A percentile compares a stretch with the other conserved stretches of the same genome.
phyloP scores from a whole-genome alignment of 1,284 basidiomycete genomes.

The Anthracocystis panici-leucophaei region DNA sequence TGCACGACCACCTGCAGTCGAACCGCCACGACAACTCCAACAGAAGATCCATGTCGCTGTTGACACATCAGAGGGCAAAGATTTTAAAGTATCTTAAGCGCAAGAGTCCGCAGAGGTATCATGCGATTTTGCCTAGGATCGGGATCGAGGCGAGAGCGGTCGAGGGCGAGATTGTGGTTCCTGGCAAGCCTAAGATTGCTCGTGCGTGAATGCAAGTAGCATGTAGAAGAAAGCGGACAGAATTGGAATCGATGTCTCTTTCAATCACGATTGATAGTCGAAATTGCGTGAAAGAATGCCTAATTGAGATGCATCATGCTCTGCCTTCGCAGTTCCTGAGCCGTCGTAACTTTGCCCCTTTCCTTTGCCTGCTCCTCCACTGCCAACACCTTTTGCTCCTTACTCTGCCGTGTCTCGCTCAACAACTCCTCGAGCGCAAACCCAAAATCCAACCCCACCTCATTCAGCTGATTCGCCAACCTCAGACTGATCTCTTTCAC shows the following conservation, averaged over 20 bases:
- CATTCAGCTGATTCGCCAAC: conserved; percentile 33
- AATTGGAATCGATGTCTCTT: too few relatives aligned
- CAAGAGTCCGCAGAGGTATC: conserved; percentile 79
- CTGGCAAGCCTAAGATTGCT: conserved; percentile 61
- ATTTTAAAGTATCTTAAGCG: conserved; percentile 84
- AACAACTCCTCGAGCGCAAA: conserved; percentile 32
- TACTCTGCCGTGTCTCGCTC: not conserved
- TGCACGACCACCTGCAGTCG: conserved; percentile 79
- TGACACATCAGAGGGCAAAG: conserved; percentile 86
- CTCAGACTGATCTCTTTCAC: conserved; percentile 61
- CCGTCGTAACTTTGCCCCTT: conserved; percentile 10
- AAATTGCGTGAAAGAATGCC: too few relatives aligned
- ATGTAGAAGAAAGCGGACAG: too few relatives aligned
- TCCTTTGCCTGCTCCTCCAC: conserved; percentile 13
- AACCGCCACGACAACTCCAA: conserved; percentile 83
- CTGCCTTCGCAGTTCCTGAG: conserved; percentile 51
- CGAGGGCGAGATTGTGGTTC: conserved; percentile 81
- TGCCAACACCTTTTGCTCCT: conserved; percentile 19
- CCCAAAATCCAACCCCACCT: conserved; percentile 43
- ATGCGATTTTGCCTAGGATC: conserved; percentile 78
- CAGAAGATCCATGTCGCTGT: conserved; percentile 78
- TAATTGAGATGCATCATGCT: conserved; percentile 39
- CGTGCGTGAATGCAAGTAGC: conserved; percentile 11
- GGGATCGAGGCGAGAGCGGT: conserved; percentile 83
- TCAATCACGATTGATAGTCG: too few relatives aligned